Evolutionary conservation across 768 basidiomycete species (phyloP), one percentile per base, ranked within the genome.

Genomic region (Mycena rebaudengoi): DNA sequence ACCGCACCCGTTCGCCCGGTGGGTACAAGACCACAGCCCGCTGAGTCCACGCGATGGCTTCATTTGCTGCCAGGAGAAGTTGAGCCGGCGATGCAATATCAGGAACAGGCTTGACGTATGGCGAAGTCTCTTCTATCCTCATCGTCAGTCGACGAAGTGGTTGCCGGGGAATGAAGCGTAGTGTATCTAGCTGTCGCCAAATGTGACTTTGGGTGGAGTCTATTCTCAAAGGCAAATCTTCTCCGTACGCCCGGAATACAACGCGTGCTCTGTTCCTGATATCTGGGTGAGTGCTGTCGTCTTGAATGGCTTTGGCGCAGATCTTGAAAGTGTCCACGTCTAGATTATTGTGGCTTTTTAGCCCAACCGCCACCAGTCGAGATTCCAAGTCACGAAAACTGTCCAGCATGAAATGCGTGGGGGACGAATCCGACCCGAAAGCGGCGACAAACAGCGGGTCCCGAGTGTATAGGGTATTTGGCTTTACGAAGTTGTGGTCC

Each of bases 1-100:
- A 58, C 12, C 77, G 56, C 8, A 84, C 50, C 33, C 74, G 67
- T 35, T 69, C 71, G 20, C 70, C 51, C 6, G 81, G 82, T 21
- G 71, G 66, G 4, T 56, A 48, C 3, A 58, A 37, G 30, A 80
- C 78, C 16, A 72, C 55, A 2, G 75, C 83, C n/a, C 83, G 71
- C 54, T 86, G 85, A 5, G 82, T 83, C 85, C 85, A 86, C 7
- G 80, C 80, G 12, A 86, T 73, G 0, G 78, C 57, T 65, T 81
- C 78, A 49, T 74, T 78, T 33, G 80, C 73, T 18, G 70, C 46
- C 32, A 75, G 76, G 11, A 85, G 74, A 2, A 84, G 62, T 46
- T 84, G 60, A 7, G 43, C 66, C 0, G 85, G 84, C 1, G 78
- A 68, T 3, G 84, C 79, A 13, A 85, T 57, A 1, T 29, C 35